Evolutionary conservation across 805 yeast genomes (phyloP).

Genomic region (Candida silvicultrix): DNA sequence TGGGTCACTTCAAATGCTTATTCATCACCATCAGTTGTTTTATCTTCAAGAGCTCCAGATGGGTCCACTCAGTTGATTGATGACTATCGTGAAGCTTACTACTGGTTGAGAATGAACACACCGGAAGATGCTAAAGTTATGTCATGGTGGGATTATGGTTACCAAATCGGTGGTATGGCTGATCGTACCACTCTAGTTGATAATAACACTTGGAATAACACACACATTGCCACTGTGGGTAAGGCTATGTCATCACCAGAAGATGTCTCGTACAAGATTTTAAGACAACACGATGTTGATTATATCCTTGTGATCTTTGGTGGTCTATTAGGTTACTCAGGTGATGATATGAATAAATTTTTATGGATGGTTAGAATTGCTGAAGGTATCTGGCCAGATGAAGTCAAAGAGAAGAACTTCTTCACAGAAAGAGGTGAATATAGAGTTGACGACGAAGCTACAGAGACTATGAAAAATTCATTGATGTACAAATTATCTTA

Average conservation of each 20-base stretch:
- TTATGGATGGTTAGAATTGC: conserved; percentile 98
- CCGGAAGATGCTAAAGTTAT: conserved; percentile 92
- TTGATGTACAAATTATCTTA: conserved; percentile 93
- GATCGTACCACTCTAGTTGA: conserved; percentile 97
- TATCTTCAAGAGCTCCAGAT: conserved; percentile 77
- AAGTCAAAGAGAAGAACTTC: conserved; percentile 75
- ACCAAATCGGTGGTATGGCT: conserved; percentile 99
- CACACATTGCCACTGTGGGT: conserved; percentile 98
- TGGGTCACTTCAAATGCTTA: conserved; percentile 96
- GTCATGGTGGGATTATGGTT: conserved; percentile 99
- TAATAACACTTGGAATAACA: conserved; percentile 98
- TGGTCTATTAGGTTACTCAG: conserved; percentile 87
- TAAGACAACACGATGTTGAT: conserved; percentile 90
- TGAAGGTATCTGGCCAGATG: conserved; percentile 99
- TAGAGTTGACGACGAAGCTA: conserved; percentile 74
- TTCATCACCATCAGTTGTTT: conserved; percentile 95
- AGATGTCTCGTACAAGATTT: conserved; percentile 80
- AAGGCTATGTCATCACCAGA: conserved; percentile 93
- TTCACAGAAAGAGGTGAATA: conserved; percentile 87
- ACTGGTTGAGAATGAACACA: conserved; percentile 98
- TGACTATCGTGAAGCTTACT: conserved; percentile 97
- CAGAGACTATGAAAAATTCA: conserved; percentile 81
- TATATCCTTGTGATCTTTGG: conserved; percentile 92
- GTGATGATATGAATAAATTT: conserved; percentile 95
- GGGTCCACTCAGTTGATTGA: conserved; percentile 84